Evolutionary conservation across 2,329 filamentous ascomycete genomes (phyloP), one percentile per base, ranked within the genome.

Genomic region (Apiospora kogelbergensis): DNA sequence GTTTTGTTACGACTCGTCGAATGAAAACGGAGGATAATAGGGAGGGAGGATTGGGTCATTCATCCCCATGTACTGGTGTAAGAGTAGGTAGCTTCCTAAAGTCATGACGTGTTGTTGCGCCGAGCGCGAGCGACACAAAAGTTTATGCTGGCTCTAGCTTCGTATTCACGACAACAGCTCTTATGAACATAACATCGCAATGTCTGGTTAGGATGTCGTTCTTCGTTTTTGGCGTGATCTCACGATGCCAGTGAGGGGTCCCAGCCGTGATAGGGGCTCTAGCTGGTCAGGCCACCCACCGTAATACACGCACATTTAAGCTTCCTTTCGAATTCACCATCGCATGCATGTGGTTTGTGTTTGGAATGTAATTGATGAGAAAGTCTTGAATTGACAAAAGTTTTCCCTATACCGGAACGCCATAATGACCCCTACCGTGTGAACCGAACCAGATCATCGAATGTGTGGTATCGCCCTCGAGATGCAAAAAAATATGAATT

Each of bases 401-500:
- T 65, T 65, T 65, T 65, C 63, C 63, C 63, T 65, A 44, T 65
- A 44, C 63, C 63, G 37, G 63, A 65, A 65, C 63, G 63, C 63
- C 63, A 26, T 37, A 60, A 37, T 33, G 63, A 42, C 63, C 63
- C 63, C 63, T 37, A 60, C 53, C 53, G 30, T 60, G 53, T 65
- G 63, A 65, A 65, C 37, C 63, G 41, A 44, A 65, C 53, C 57
- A 63, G 60, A 68, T 63, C 57, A 68, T 68, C 48, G 57, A 65
- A 68, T 64, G 26, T 65, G 67, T 60, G 44, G 63, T 68, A 60
- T 68, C 67, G 66, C 66, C 66, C 66, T 46, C 30, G 45, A 63
- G 66, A 67, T 65, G 41, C 65, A 53, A 67, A 67, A 53, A 67
- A 53, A n/a, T n/a, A n/a, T 37, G 33, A 67, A 65, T 65, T 22